A percentile compares a stretch with the other conserved stretches of the same genome.
phyloP scores from a whole-genome alignment of 2,329 filamentous ascomycete species.

The Aspergillus clavatus region DNA sequence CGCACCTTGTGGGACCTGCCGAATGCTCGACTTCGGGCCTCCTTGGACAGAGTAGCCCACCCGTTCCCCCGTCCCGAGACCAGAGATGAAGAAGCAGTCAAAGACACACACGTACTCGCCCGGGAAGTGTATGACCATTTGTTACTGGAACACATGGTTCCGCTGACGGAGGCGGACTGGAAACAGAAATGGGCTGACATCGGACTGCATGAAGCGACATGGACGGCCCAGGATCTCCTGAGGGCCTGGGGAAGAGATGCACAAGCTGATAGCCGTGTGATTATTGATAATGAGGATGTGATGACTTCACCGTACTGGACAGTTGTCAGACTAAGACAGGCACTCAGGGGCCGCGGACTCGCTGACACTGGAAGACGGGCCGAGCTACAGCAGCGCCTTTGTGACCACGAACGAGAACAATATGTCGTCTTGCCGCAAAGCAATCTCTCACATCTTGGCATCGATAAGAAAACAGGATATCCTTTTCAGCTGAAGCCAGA shows the following conservation, averaged over 20 bases:
- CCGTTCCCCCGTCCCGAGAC: slow-evolving; percentile 3
- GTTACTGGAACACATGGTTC: slow-evolving; percentile 18
- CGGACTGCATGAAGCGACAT: slow-evolving; percentile 8
- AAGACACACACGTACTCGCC: slow-evolving; percentile 19
- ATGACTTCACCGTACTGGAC: slow-evolving; percentile 15
- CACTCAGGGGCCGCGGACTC: slow-evolving; percentile 15
- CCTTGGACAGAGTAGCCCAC: slow-evolving; percentile 8
- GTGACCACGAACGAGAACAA: slow-evolving; percentile 15
- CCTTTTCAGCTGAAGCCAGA: slow-evolving; percentile 14
- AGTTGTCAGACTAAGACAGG: slow-evolving; percentile 8
- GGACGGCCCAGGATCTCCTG: slow-evolving; percentile 17
- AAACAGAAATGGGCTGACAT: slow-evolving; percentile 6
- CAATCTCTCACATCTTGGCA: slow-evolving; percentile 26
- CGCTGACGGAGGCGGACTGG: slow-evolving; percentile 13
- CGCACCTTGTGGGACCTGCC: slow-evolving; percentile 26
- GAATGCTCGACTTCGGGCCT: slow-evolving; percentile 9
- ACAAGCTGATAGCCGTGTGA: background rate
- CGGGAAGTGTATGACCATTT: slow-evolving; percentile 32
- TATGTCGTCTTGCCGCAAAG: slow-evolving; percentile 21
- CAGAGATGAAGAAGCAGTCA: background rate
- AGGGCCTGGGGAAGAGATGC: background rate
- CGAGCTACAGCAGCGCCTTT: slow-evolving; percentile 19
- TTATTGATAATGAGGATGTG: slow-evolving; percentile 13
- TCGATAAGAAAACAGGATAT: slow-evolving; percentile 11
- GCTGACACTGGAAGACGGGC: slow-evolving; percentile 6